Conservation (phyloP, 305 asterid genomes). For the Rubia peregrina region DNA sequence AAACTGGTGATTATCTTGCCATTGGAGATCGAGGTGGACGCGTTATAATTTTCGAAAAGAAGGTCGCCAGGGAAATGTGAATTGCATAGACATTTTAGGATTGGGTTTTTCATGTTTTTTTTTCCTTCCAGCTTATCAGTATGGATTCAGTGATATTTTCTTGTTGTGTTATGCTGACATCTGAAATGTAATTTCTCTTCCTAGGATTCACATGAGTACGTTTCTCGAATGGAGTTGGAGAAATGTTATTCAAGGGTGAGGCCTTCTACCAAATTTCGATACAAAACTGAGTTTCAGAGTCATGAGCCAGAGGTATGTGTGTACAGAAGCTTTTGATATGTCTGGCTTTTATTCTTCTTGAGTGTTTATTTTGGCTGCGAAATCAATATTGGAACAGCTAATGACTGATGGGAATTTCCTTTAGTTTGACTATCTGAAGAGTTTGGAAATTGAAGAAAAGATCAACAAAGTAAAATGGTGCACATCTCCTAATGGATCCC, state of each 20-base stretch:
- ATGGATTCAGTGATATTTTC: neutral
- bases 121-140: constrained; percentile 4
- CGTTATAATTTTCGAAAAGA: constrained; percentile 50
- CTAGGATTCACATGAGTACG: constrained; percentile 36
- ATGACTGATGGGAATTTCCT: constrained; percentile 27
- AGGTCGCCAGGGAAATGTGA: constrained; percentile 49
- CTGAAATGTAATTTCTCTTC: constrained; percentile 17
- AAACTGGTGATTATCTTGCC: constrained; percentile 60
- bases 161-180: constrained; percentile 7
- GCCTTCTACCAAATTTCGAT: constrained; percentile 49
- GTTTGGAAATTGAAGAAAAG: constrained; percentile 83
- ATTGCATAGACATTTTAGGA: constrained; percentile 13
- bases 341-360: neutral
- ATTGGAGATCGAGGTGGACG: constrained; percentile 91
- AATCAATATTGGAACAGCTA: constrained; percentile 16
- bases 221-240: constrained; percentile 52
- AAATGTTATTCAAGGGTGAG: constrained; percentile 32
- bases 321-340: constrained; percentile 10
- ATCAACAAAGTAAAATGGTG: constrained; percentile 66
- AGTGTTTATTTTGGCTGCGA: constrained; percentile 5
- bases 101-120: constrained; percentile 4
- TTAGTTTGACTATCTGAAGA: constrained; percentile 84
- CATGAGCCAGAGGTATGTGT: constrained; percentile 76
- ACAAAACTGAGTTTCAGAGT: constrained; percentile 87
- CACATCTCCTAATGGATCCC: constrained; percentile 44